Evolutionary conservation across 768 basidiomycete species (phyloP).

Genomic region (Rhizopogon salebrosus): DNA sequence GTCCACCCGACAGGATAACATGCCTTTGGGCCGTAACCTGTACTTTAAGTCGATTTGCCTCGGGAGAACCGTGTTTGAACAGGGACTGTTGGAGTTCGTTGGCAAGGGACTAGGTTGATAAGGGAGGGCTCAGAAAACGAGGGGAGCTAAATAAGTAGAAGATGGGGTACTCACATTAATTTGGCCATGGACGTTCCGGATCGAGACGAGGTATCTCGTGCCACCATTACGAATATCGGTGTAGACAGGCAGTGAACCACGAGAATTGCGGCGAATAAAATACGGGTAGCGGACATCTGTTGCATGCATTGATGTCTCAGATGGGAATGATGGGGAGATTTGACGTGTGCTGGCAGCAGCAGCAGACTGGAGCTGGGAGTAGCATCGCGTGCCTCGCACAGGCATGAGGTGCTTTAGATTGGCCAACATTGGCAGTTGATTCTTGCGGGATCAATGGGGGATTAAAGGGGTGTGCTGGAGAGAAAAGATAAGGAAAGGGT

Average conservation of each 20-base stretch:
- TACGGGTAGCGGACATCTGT: constrained; percentile 30
- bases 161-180: constrained; percentile 38
- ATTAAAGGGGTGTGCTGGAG: too few species aligned
- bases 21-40: constrained; percentile 44
- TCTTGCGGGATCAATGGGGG: too few species aligned
- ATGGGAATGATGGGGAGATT: neutral
- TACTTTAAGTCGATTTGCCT: constrained; percentile 46
- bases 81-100: constrained; percentile 49
- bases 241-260: constrained; percentile 70
- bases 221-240: constrained; percentile 66
- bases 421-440: constrained; percentile 2
- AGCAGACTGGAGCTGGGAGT: constrained; percentile 6
- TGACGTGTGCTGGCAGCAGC: neutral
- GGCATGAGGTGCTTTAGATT: neutral
- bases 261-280: constrained; percentile 60
- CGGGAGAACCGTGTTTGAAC: constrained; percentile 41
- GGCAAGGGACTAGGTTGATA: constrained; percentile 44
- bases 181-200: constrained; percentile 69
- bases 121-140: constrained; percentile 2
- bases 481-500: too few species aligned
- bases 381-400: constrained; percentile 2
- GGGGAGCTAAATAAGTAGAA: neutral
- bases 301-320: neutral
- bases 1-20: constrained; percentile 56
- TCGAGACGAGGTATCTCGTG: constrained; percentile 49